Evolutionary conservation across 768 basidiomycete genomes (phyloP).

Genomic region (Lactarius deliciosus): DNA sequence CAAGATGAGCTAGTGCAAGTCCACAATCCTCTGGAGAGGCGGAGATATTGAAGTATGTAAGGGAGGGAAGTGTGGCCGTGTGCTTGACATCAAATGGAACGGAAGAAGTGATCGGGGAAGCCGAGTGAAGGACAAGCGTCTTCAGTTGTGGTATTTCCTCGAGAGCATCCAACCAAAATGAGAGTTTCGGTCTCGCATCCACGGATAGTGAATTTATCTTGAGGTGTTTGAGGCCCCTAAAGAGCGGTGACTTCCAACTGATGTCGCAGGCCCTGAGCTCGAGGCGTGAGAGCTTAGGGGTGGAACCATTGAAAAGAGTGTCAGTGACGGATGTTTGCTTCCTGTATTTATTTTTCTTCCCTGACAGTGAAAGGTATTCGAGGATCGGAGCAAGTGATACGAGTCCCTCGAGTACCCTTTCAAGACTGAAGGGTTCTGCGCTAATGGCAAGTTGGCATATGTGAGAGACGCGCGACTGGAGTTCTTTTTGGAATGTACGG

Average conservation of each 20-base stretch:
- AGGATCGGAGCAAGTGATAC: not conserved
- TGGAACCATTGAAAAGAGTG: not conserved
- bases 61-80: not conserved
- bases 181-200: not conserved
- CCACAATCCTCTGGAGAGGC: not conserved
- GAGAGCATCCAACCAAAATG: slow-evolving; percentile 5
- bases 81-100: not conserved
- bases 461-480: not conserved
- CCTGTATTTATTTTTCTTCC: no score
- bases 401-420: not conserved
- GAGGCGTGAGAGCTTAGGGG: slow-evolving; percentile 7
- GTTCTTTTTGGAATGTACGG: not conserved
- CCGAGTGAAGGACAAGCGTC: not conserved
- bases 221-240: not conserved
- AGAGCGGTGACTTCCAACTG: slow-evolving; percentile 11
- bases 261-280: slow-evolving; percentile 3
- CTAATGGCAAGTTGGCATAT: not conserved
- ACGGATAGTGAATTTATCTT: not conserved
- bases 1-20: not conserved
- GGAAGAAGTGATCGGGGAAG: not conserved
- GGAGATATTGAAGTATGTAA: not conserved
- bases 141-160: not conserved
- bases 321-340: no score
- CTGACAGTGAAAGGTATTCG: not conserved
- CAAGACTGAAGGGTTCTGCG: not conserved